phyloP scores from a whole-genome alignment of 2,329 filamentous ascomycete species.

The Cladosporium halotolerans region DNA sequence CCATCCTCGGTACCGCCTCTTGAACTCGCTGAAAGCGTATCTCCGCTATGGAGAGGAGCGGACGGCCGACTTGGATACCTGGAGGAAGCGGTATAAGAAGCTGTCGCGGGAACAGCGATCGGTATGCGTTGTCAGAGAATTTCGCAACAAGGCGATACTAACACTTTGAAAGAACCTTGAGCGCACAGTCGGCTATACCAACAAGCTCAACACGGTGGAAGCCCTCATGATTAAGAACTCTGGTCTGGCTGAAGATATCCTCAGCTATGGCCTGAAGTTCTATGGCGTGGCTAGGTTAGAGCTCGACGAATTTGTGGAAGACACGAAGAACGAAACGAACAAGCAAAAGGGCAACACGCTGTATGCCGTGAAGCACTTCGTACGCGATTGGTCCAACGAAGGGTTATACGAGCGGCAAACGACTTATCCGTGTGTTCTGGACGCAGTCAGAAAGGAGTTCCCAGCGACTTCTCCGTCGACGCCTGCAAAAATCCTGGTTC shows the following conservation, averaged over 20 bases:
- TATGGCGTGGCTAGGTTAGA: conserved; percentile 16
- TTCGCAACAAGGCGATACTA: neutral
- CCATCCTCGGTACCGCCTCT: conserved; percentile 67
- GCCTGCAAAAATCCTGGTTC: conserved; percentile 60
- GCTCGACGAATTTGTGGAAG: conserved; percentile 14
- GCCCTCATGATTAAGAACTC: conserved; percentile 80
- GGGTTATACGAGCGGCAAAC: conserved; percentile 67
- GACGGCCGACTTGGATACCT: conserved; percentile 15
- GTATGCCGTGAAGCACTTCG: conserved; percentile 84
- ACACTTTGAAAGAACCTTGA: conserved; percentile 13
- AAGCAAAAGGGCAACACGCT: conserved; percentile 71
- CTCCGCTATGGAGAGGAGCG: conserved; percentile 42
- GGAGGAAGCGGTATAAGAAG: conserved; percentile 15
- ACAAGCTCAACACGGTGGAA: conserved; percentile 14
- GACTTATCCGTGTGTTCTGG: conserved; percentile 58
- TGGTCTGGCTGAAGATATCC: conserved; percentile 66
- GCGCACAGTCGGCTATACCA: conserved; percentile 12
- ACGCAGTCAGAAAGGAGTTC: conserved; percentile 32
- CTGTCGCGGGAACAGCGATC: conserved; percentile 14
- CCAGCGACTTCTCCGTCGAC: neutral
- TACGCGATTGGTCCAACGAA: conserved; percentile 81
- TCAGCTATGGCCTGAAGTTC: conserved; percentile 47
- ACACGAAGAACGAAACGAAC: conserved; percentile 45
- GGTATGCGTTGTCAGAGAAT: neutral
- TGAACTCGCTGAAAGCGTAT: conserved; percentile 67